These are phyloP conservation scores for Diatrype stigma DNA, from an alignment of 2,329 filamentous ascomycete species.

Conservation along the genomic window DNA sequence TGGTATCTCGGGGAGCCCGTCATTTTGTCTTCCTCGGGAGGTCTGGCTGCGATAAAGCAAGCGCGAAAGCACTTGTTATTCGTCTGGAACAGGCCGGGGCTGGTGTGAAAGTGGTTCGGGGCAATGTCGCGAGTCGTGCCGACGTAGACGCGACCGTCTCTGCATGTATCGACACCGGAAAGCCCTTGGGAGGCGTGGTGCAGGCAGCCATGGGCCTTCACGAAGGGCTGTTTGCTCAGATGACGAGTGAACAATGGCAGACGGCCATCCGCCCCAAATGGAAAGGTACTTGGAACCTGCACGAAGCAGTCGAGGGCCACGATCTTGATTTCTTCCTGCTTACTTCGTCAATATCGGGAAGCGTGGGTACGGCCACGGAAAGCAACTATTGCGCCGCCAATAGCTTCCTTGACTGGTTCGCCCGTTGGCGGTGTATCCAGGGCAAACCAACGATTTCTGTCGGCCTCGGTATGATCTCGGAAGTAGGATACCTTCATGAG, in stretches of 20 bases:
- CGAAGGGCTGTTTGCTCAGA: constrained; percentile 21
- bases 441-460: constrained; percentile 7
- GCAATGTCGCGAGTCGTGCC: constrained; percentile 13
- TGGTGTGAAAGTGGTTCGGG: constrained; percentile 17
- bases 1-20: constrained; percentile 26
- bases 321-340: constrained; percentile 24
- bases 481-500: background rate
- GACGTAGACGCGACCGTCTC: constrained; percentile 11
- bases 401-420: constrained; percentile 31
- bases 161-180: constrained; percentile 3
- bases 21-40: constrained; percentile 30
- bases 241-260: constrained; percentile 21
- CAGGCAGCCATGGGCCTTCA: constrained; percentile 27
- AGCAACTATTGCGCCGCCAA: constrained; percentile 31
- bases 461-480: background rate
- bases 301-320: constrained; percentile 13
- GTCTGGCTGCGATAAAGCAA: constrained; percentile 19
- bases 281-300: constrained; percentile 19
- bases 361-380: constrained; percentile 26
- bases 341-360: constrained; percentile 11
- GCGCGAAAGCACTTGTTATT: constrained; percentile 14
- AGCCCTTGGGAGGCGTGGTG: constrained; percentile 16
- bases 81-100: constrained; percentile 16
- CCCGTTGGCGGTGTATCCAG: constrained; percentile 20
- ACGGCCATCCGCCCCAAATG: constrained; percentile 21